Conservation (phyloP, 2,329 filamentous ascomycete species). For the Malbranchea zuffiana region DNA sequence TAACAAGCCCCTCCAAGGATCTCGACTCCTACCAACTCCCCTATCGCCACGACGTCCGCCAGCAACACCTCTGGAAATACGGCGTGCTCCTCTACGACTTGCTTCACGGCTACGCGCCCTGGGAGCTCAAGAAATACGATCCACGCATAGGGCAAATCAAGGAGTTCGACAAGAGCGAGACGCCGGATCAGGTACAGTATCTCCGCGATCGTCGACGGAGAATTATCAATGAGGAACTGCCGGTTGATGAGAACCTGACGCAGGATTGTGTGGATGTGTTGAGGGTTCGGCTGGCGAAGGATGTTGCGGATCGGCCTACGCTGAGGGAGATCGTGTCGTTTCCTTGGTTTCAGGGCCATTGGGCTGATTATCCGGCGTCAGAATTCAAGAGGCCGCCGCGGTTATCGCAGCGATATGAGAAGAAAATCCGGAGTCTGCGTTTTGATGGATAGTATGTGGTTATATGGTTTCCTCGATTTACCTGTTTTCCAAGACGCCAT, state of each 20-base stretch:
- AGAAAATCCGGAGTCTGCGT: too few relatives aligned
- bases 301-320: slow-evolving; percentile 18
- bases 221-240: slow-evolving; percentile 21
- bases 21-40: not conserved
- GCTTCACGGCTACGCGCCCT: slow-evolving; percentile 25
- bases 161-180: slow-evolving; percentile 2
- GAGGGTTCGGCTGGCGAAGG: slow-evolving; percentile 18
- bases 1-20: slow-evolving; percentile 1
- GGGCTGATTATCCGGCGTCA: slow-evolving; percentile 9
- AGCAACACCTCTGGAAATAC: slow-evolving; percentile 21
- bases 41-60: slow-evolving; percentile 16
- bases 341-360: slow-evolving; percentile 22
- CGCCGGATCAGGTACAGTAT: slow-evolving; percentile 1
- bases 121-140: slow-evolving; percentile 20
- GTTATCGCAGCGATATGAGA: too few relatives aligned
- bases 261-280: slow-evolving; percentile 26
- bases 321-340: slow-evolving; percentile 18
- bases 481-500: too few relatives aligned
- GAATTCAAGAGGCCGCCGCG: slow-evolving; percentile 7
- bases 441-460: too few relatives aligned
- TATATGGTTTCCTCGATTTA: too few relatives aligned
- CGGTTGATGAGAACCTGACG: slow-evolving; percentile 20
- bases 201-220: slow-evolving; percentile 15
- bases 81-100: slow-evolving; percentile 22
- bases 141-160: slow-evolving; percentile 5